Percentiles rank a stretch among this genome's conserved stretches.
Conservation (phyloP, 2,329 filamentous ascomycete species). For the Sarocladium strictum region DNA sequence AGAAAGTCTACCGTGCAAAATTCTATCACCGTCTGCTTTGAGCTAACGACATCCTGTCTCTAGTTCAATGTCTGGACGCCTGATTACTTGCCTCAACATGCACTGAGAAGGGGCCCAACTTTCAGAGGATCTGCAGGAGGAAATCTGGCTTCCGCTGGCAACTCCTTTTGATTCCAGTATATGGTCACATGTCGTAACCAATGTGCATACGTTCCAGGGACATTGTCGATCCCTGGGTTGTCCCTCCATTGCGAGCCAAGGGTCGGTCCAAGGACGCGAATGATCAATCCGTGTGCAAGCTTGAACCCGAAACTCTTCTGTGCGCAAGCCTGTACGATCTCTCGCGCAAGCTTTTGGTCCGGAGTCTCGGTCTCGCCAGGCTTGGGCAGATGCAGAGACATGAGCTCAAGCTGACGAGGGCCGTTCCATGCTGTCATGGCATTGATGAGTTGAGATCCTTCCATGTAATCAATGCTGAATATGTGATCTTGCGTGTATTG, state of each 20-base stretch:
- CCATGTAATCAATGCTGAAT: conserved; percentile 44
- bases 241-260: conserved; percentile 48
- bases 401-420: conserved; percentile 39
- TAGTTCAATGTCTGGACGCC: too few relatives aligned
- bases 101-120: conserved; percentile 23
- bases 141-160: conserved; percentile 30
- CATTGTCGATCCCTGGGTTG: conserved; percentile 40
- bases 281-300: conserved; percentile 47
- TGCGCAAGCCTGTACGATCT: conserved; percentile 47
- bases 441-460: conserved; percentile 46
- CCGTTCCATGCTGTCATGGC: conserved; percentile 46
- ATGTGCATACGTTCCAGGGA: conserved; percentile 45
- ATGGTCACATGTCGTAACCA: conserved; percentile 46
- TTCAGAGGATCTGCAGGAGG: conserved; percentile 30
- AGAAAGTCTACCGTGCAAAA: too few relatives aligned
- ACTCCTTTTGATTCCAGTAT: conserved; percentile 37
- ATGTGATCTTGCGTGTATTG: conserved; percentile 41
- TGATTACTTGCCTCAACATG: neutral
- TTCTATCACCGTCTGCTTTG: too few relatives aligned
- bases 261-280: conserved; percentile 42
- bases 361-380: conserved; percentile 25
- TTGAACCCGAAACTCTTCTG: conserved; percentile 47
- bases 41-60: too few relatives aligned
- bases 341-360: conserved; percentile 41
- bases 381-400: conserved; percentile 31